phyloP scores from a whole-genome alignment of 202 grass and related monocot genomes.

The Musa balbisiana region DNA sequence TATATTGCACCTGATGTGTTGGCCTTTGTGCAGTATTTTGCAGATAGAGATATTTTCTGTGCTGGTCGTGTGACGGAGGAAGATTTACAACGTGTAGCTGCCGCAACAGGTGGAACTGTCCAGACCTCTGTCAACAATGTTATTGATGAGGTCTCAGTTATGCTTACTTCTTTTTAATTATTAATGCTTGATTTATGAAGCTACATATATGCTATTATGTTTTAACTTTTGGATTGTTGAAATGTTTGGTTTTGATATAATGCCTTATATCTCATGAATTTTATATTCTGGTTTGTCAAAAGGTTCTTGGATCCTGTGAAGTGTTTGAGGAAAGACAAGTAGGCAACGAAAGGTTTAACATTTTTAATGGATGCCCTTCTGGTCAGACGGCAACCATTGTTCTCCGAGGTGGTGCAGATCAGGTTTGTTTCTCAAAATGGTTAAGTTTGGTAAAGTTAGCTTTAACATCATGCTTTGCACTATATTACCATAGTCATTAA shows the following conservation, averaged over 20 bases:
- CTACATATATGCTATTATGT: neutral
- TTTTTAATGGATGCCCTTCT: slow-evolving; percentile 88
- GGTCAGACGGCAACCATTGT: slow-evolving; percentile 95
- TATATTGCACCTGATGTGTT: neutral
- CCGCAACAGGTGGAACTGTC: slow-evolving; percentile 80
- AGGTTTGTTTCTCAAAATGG: slow-evolving; percentile 38
- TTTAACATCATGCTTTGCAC: neutral
- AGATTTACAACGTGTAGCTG: slow-evolving; percentile 81
- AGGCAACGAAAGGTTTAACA: slow-evolving; percentile 90
- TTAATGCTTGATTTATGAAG: neutral
- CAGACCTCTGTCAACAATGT: slow-evolving; percentile 94
- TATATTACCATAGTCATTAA: neutral
- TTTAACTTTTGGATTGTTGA: neutral
- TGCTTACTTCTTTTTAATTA: neutral
- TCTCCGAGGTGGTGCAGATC: slow-evolving; percentile 87
- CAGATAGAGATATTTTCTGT: slow-evolving; percentile 94
- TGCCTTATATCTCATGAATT: slow-evolving; percentile 15
- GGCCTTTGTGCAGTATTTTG: slow-evolving; percentile 63
- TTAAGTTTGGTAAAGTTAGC: neutral
- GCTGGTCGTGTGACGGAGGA: slow-evolving; percentile 85
- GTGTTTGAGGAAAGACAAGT: slow-evolving; percentile 95
- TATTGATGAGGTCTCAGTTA: slow-evolving; percentile 55
- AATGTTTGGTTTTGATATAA: neutral
- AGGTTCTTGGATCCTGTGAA: slow-evolving; percentile 94
- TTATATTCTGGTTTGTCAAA: slow-evolving; percentile 12